phyloP scores from a whole-genome alignment of 2,329 filamentous ascomycete species.

The Fusarium paranaense region DNA sequence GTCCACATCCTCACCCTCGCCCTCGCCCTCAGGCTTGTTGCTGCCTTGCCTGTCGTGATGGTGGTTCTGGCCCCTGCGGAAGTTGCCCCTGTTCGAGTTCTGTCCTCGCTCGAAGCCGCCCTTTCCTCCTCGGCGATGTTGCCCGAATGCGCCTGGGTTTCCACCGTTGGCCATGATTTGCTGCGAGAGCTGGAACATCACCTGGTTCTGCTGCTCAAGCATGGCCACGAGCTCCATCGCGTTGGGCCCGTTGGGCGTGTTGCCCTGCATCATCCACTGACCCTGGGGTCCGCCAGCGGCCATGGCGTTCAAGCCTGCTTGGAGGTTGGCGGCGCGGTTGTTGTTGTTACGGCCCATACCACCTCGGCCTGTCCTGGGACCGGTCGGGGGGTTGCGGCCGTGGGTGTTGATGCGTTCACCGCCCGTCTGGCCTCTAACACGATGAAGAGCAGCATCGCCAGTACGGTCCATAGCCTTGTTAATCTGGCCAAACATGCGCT shows the following conservation, averaged over 20 bases:
- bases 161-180: conserved; percentile 67
- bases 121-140: conserved; percentile 59
- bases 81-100: conserved; percentile 62
- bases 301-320: conserved; percentile 62
- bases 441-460: conserved; percentile 81
- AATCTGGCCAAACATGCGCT: conserved; percentile 87
- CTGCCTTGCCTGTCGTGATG: conserved; percentile 55
- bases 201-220: conserved; percentile 86
- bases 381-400: conserved; percentile 75
- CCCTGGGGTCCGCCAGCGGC: conserved; percentile 50
- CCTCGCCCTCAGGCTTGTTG: conserved; percentile 52
- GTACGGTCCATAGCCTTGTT: conserved; percentile 84
- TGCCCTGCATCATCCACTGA: conserved; percentile 62
- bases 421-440: conserved; percentile 78
- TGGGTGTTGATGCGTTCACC: conserved; percentile 87
- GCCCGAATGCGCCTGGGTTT: conserved; percentile 55
- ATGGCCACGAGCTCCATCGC: conserved; percentile 76
- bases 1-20: conserved; percentile 71
- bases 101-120: conserved; percentile 83
- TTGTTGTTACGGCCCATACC: conserved; percentile 63
- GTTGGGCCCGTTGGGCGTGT: conserved; percentile 57
- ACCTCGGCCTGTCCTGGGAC: conserved; percentile 70
- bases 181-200: conserved; percentile 82
- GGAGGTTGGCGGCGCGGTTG: conserved; percentile 62
- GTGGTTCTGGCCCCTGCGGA: conserved; percentile 61